Evolutionary conservation across 192 early-diverging fungal species (phyloP), one percentile per base, ranked within the genome.

Genomic region (Umbelopsis sp.): DNA sequence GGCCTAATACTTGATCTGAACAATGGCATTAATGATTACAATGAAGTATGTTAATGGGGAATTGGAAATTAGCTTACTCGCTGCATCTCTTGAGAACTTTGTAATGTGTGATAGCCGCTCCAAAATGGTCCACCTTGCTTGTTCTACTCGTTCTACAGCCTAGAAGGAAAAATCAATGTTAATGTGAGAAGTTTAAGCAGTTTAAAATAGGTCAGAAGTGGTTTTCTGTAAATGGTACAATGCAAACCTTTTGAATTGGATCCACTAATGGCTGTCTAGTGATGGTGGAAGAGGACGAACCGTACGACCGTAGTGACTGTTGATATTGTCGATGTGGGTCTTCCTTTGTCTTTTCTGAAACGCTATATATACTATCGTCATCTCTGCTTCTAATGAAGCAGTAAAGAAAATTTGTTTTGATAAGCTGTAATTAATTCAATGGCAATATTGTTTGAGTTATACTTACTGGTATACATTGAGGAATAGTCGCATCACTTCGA

Each of bases 21-120:
- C 20, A 70, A 43, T n/a, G 41, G 14, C 14, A 50, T 45, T 32
- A 71, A 45, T 17, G 14, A 71, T 25, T 21, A 47, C 47, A 20
- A n/a, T 49, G 11, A 49, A 49, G 47, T 11, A 8, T 38, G 45
- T n/a, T 16, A 49, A 20, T 9, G 16, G 8, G 12, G 38, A 41
- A 41, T 49, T 6, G 1, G 6, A n/a, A 4, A 41, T 20, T 2
- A 29, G 29, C 25, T 51, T 82, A 71, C 81, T 81, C 0, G 91
- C 89, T 0, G 92, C 83, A 52, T 91, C 88, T 26, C 86, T 79
- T 31, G 90, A 86, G 29, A 87, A 82, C 20, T 87, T 79, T 8
- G 92, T 91, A 10, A 94, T 87, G 11, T 86, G 87, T 0, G 92
- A 91, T 51, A 94, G 87, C 29, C 85, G 73, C 73, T 94, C 92